Conservation (phyloP, 768 basidiomycete genomes). For the Butyriboletus loyo region DNA sequence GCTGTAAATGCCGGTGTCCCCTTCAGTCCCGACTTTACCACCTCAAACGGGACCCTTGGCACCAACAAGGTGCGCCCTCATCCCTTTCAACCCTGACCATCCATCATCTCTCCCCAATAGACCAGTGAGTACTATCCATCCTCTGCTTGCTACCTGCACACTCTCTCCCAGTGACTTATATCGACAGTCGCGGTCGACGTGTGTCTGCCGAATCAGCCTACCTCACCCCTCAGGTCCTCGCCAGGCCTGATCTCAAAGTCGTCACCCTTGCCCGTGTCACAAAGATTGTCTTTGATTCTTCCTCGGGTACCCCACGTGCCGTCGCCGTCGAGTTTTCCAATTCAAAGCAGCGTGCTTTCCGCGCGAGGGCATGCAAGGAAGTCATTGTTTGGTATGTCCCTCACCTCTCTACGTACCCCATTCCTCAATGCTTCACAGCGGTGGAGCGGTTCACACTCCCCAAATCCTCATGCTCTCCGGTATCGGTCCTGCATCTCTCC, state of each 20-base stretch:
- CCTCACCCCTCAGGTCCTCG: conserved; percentile 60
- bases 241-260: conserved; percentile 63
- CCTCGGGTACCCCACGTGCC: conserved; percentile 42
- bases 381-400: conserved; percentile 55
- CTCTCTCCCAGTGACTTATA: conserved; percentile 57
- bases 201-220: conserved; percentile 67
- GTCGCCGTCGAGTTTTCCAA: conserved; percentile 60
- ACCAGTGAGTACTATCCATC: conserved; percentile 36
- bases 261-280: conserved; percentile 55
- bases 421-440: conserved; percentile 34
- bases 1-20: conserved; percentile 52
- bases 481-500: conserved; percentile 62
- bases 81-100: not conserved
- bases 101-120: conserved; percentile 20
- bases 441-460: conserved; percentile 62
- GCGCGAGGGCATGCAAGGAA: conserved; percentile 52
- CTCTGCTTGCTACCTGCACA: not conserved
- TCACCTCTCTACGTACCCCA: not conserved
- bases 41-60: conserved; percentile 53
- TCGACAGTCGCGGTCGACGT: conserved; percentile 49
- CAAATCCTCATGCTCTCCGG: conserved; percentile 74
- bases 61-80: conserved; percentile 49
- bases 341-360: conserved; percentile 31
- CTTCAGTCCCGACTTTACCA: conserved; percentile 55
- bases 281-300: conserved; percentile 51